Percentiles rank a stretch among this genome's conserved stretches.
These are phyloP conservation scores for Eucalyptus erythrocorys DNA, from an alignment of 345 rosid species.

Conservation along the genomic window DNA sequence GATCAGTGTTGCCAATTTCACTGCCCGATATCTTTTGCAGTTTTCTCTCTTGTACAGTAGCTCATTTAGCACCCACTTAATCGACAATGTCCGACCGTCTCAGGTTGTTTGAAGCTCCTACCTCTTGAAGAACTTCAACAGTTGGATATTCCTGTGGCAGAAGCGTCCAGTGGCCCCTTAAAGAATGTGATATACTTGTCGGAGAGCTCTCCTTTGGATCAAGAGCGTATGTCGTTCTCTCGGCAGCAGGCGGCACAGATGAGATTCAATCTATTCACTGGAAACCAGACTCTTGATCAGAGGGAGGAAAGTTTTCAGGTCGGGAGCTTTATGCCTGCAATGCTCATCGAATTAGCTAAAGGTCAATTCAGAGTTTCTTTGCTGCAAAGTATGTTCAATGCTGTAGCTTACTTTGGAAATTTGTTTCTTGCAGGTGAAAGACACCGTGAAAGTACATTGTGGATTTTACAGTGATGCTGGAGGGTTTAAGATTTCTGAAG, in stretches of 20 bases:
- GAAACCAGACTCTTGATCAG: slow-evolving; percentile 67
- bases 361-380: not conserved
- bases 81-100: slow-evolving; percentile 1
- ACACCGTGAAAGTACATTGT: slow-evolving; percentile 55
- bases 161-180: slow-evolving; percentile 33
- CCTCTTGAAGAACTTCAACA: slow-evolving; percentile 62
- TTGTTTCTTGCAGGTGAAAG: slow-evolving; percentile 43
- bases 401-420: not conserved
- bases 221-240: slow-evolving; percentile 1
- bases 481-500: slow-evolving; percentile 56
- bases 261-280: slow-evolving; percentile 74
- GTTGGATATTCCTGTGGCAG: slow-evolving; percentile 39
- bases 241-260: slow-evolving; percentile 20
- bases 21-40: not conserved
- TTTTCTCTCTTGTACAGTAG: not conserved
- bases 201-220: slow-evolving; percentile 7
- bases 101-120: slow-evolving; percentile 83
- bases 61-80: not conserved
- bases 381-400: not conserved
- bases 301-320: slow-evolving; percentile 86
- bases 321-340: not conserved
- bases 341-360: not conserved
- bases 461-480: slow-evolving; percentile 80
- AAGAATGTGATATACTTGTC: slow-evolving; percentile 49
- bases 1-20: not conserved